A percentile compares a stretch with the other conserved stretches of the same genome.
Conservation (phyloP, 2,329 filamentous ascomycete genomes). For the Pseudofabraea citricarpa region DNA sequence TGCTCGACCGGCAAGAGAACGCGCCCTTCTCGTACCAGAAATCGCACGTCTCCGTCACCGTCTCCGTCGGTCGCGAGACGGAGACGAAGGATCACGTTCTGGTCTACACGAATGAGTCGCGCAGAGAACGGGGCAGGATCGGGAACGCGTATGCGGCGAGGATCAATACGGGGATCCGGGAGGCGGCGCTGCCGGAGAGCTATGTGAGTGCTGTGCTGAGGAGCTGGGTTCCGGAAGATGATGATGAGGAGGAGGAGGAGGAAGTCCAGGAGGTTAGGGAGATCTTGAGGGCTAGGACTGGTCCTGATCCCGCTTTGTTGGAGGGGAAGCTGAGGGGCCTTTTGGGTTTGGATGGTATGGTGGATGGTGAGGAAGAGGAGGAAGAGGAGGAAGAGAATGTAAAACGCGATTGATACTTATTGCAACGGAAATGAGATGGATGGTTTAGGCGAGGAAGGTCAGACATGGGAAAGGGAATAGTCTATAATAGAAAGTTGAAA, state of each 20-base stretch:
- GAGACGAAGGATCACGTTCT: slow-evolving; percentile 36
- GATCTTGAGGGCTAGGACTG: too few relatives aligned
- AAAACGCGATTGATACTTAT: too few relatives aligned
- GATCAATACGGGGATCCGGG: slow-evolving; percentile 59
- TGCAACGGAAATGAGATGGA: too few relatives aligned
- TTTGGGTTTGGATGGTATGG: too few relatives aligned
- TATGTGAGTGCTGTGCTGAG: slow-evolving; percentile 34
- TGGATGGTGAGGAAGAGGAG: too few relatives aligned
- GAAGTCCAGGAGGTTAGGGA: slow-evolving; percentile 5
- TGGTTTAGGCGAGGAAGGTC: too few relatives aligned
- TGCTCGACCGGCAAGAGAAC: slow-evolving; percentile 54
- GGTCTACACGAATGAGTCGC: slow-evolving; percentile 53
- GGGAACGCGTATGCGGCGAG: slow-evolving; percentile 54
- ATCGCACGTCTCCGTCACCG: slow-evolving; percentile 35
- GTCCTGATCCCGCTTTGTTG: too few relatives aligned
- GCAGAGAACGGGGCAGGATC: slow-evolving; percentile 35
- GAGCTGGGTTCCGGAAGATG: slow-evolving; percentile 3
- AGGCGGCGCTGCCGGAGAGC: slow-evolving; percentile 48
- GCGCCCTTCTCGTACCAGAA: slow-evolving; percentile 59
- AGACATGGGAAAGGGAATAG: too few relatives aligned
- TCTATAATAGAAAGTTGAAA: too few relatives aligned
- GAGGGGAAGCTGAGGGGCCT: too few relatives aligned
- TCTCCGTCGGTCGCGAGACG: slow-evolving; percentile 4
- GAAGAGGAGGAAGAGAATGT: too few relatives aligned
- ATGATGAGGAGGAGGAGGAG: slow-evolving; percentile 3